These are phyloP conservation scores for Apophysomyces ossiformis DNA, from an alignment of 371 early-diverging fungal species.

Conservation along the genomic window DNA sequence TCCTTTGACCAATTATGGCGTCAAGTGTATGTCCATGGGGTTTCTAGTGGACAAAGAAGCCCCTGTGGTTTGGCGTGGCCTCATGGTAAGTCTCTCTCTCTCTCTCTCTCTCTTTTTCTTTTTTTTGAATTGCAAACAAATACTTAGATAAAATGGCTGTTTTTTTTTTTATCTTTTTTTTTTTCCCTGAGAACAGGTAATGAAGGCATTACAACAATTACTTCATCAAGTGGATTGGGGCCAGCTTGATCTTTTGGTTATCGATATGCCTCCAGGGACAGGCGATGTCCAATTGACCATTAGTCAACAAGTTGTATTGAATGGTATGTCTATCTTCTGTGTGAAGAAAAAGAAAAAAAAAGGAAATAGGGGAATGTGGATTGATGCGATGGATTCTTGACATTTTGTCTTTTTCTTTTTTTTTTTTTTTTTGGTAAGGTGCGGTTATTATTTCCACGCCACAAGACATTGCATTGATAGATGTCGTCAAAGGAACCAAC, in stretches of 20 bases:
- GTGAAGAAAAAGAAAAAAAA: not conserved
- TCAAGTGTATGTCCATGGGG: constrained; percentile 93
- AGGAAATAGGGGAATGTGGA: not conserved
- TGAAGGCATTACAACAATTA: constrained; percentile 91
- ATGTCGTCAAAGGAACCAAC: constrained; percentile 81
- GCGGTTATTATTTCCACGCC: constrained; percentile 91
- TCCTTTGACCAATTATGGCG: constrained; percentile 82
- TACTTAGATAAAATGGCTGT: too few relatives aligned
- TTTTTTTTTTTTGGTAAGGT: constrained; percentile 37
- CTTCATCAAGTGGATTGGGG: constrained; percentile 87
- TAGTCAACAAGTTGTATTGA: constrained; percentile 77
- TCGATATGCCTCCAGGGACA: constrained; percentile 95
- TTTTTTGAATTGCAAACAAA: too few relatives aligned
- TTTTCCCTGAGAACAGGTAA: constrained; percentile 50
- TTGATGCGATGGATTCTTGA: not conserved
- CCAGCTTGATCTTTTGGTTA: constrained; percentile 76
- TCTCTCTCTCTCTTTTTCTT: not conserved
- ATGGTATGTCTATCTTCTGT: constrained; percentile 49
- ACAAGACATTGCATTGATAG: constrained; percentile 86
- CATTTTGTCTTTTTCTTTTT: not conserved
- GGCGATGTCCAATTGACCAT: constrained; percentile 90
- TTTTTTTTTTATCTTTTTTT: not conserved
- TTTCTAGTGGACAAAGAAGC: constrained; percentile 78
- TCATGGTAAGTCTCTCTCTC: constrained; percentile 66
- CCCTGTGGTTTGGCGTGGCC: constrained; percentile 90